Evolutionary conservation across 768 basidiomycete species (phyloP), one percentile per base, ranked within the genome.

Genomic region (Hypsizygus marmoreus): DNA sequence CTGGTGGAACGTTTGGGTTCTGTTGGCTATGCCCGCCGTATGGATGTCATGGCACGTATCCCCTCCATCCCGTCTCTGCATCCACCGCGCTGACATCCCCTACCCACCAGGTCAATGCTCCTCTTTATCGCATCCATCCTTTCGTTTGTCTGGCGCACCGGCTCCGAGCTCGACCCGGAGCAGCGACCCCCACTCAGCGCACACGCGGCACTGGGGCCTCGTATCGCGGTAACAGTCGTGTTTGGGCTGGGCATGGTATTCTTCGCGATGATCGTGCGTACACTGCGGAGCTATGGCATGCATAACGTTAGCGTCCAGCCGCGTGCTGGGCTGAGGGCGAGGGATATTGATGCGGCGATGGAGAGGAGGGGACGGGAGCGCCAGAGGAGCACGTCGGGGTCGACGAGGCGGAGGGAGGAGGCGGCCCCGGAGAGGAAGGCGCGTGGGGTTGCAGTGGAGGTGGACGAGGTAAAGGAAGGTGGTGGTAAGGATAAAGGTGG

Each of bases 141-240:
- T 24, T 74, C 81, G 6, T 89, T 78, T 49, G 80, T 88, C 40
- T 89, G 87, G 87, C 77, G 83, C 34, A 80, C 80, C 0, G 85
- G 83, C 12, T 74, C 79, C 0, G 65, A 66, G 1, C 29, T 60
- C 10, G 77, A 85, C 43, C 53, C 67, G 2, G 34, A 58, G 2
- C 50, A 60, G 31, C 68, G 70, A 2, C 50, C 57, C 10, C 67
- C 68, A 6, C 69, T 83, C 0, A 61, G 67, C 4, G 54, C 67
- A 0, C 46, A 45, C 0, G 71, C 68, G 4, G 75, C 71, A 1
- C 61, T 85, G 4, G 79, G 69, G 2, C 72, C 81, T 3, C 77
- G 87, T 14, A 67, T 86, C 17, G 71, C 65, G 0, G 67, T 89
- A 36, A 80, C 87, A 0, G 57, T 56, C 1, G 63, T 84, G 11